A percentile compares a stretch with the other conserved stretches of the same genome.
Conservation (phyloP, 2,329 filamentous ascomycete genomes). For the Leptosphaerulina australis region DNA sequence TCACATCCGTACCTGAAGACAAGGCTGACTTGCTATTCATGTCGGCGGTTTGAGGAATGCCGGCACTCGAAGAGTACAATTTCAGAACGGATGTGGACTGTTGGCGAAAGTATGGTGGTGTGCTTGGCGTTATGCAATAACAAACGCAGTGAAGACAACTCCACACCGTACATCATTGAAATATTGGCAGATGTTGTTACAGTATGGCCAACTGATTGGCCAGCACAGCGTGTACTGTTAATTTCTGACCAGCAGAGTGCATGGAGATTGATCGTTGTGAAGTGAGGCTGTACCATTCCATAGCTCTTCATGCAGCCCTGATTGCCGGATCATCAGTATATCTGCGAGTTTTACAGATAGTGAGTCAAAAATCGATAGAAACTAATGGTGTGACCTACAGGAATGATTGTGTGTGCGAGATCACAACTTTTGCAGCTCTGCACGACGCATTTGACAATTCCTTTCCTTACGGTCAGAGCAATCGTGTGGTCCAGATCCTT, state of each 20-base stretch:
- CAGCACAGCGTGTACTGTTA: not conserved
- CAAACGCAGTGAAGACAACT: slow-evolving; percentile 15
- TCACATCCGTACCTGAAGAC: not conserved
- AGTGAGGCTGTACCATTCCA: not conserved
- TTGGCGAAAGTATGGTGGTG: not conserved
- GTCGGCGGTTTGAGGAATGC: not conserved
- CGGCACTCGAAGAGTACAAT: not conserved
- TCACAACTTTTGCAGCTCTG: not conserved
- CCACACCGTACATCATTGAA: slow-evolving; percentile 9
- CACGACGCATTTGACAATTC: not conserved
- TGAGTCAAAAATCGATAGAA: too few species aligned
- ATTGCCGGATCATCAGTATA: not conserved
- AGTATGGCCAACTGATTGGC: not conserved
- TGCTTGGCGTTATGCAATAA: slow-evolving; percentile 12
- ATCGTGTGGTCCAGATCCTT: not conserved
- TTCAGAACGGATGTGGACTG: not conserved
- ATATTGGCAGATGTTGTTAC: slow-evolving; percentile 9
- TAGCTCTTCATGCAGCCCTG: not conserved
- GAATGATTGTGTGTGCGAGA: not conserved
- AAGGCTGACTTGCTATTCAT: slow-evolving; percentile 4
- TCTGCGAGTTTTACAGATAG: not conserved
- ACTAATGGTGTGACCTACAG: not conserved
- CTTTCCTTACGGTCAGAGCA: not conserved
- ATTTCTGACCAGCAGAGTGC: not conserved
- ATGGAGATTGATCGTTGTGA: not conserved